These are phyloP conservation scores for Lagenidium giganteum DNA, from an alignment of 352 stramenopile genomes.

Conservation along the genomic window DNA sequence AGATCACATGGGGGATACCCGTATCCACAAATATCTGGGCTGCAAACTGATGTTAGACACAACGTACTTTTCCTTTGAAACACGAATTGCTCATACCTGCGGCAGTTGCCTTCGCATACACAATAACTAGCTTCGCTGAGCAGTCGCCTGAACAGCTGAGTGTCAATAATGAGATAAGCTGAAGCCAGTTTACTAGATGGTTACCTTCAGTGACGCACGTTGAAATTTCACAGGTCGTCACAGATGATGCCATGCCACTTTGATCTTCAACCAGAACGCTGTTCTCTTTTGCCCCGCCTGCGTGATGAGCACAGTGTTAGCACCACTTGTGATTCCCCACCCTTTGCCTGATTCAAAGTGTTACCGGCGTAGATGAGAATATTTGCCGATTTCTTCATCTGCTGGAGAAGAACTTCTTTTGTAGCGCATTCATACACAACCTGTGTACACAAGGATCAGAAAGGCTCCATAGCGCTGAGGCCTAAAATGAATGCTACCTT, in stretches of 20 bases:
- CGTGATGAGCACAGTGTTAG: background rate
- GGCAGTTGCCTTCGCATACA: conserved; percentile 12
- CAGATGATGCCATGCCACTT: conserved; percentile 12
- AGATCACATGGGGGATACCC: conserved; percentile 47
- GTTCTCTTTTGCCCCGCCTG: conserved; percentile 5
- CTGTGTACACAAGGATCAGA: background rate
- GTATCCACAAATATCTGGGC: conserved; percentile 43
- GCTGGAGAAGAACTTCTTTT: conserved; percentile 7
- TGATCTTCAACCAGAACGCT: conserved; percentile 13
- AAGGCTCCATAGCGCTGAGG: background rate
- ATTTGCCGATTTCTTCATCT: conserved; percentile 2
- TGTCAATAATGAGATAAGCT: too few relatives aligned
- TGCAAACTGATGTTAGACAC: conserved; percentile 10
- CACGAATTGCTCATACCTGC: conserved; percentile 9
- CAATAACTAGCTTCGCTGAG: conserved; percentile 6
- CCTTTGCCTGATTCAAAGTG: background rate
- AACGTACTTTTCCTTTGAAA: background rate
- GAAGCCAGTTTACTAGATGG: background rate
- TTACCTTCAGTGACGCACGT: conserved; percentile 6
- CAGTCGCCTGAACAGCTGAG: conserved; percentile 1
- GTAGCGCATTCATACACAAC: conserved; percentile 18
- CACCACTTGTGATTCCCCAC: background rate
- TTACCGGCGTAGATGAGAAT: conserved; percentile 20
- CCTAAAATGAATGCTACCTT: conserved; percentile 19
- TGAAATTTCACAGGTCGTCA: conserved; percentile 4